These are phyloP conservation scores for Amniculicola lignicola DNA, from an alignment of 495 filamentous ascomycete genomes.

Conservation along the genomic window DNA sequence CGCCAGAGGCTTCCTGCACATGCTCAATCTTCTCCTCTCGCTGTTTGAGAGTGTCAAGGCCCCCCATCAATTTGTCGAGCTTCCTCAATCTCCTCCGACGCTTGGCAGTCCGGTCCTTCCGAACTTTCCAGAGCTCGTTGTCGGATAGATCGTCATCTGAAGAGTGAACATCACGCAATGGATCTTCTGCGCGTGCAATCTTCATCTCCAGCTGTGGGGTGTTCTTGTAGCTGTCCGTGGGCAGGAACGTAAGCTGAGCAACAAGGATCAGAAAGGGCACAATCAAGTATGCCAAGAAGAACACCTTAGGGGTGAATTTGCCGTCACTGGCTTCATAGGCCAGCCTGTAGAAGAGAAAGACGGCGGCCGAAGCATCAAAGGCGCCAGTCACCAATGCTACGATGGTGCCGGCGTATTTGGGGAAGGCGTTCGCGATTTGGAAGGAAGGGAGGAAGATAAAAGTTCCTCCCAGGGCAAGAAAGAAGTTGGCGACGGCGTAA, in stretches of 20 bases:
- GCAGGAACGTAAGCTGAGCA: constrained; percentile 71
- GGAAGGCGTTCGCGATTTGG: constrained; percentile 87
- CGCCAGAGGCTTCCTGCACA: constrained; percentile 58
- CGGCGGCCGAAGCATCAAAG: constrained; percentile 80
- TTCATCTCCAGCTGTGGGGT: constrained; percentile 72
- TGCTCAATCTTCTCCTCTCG: constrained; percentile 54
- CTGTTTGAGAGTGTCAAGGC: constrained; percentile 52
- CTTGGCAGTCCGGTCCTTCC: constrained; percentile 57
- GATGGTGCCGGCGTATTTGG: constrained; percentile 75
- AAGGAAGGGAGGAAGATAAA: constrained; percentile 87
- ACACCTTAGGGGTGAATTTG: constrained; percentile 59
- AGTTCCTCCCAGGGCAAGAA: constrained; percentile 78
- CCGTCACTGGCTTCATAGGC: constrained; percentile 61
- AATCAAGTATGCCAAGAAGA: constrained; percentile 75
- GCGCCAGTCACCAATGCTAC: constrained; percentile 80
- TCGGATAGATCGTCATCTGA: constrained; percentile 44
- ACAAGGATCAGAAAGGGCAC: constrained; percentile 68
- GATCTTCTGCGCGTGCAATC: constrained; percentile 53
- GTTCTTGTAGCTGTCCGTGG: constrained; percentile 77
- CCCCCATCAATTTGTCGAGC: constrained; percentile 66
- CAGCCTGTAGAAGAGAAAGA: constrained; percentile 81
- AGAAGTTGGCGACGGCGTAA: constrained; percentile 74
- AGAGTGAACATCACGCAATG: constrained; percentile 40
- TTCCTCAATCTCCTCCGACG: constrained; percentile 65
- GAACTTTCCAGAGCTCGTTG: constrained; percentile 20